Percentiles rank a stretch among this genome's conserved stretches.
Conservation (phyloP, 192 early-diverging fungal genomes). For the Backusella macrospora region DNA sequence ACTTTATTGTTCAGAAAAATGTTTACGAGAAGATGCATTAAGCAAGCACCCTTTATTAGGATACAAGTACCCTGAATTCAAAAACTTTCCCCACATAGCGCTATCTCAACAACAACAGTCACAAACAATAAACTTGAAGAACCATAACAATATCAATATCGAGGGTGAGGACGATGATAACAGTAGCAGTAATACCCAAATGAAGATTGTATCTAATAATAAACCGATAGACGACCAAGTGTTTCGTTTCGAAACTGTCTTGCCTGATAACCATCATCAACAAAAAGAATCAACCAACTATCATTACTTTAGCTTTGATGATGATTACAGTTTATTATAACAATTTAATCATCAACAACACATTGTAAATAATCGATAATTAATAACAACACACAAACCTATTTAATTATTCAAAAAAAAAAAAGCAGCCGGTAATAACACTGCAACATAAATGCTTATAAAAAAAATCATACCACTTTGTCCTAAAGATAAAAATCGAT, state of each 20-base stretch:
- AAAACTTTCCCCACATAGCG: constrained; percentile 10
- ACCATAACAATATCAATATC: too few relatives aligned
- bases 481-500: background rate
- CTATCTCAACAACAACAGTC: background rate
- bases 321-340: background rate
- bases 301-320: background rate
- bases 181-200: too few relatives aligned
- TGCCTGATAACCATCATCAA: background rate
- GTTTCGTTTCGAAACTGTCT: background rate
- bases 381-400: too few relatives aligned
- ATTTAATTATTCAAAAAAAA: background rate
- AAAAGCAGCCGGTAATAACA: background rate
- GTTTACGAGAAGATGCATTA: constrained; percentile 2
- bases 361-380: too few relatives aligned
- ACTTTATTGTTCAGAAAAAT: constrained; percentile 19
- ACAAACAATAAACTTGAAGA: background rate
- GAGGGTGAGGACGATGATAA: too few relatives aligned
- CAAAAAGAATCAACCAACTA: background rate
- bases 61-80: constrained; percentile 16
- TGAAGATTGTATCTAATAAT: background rate
- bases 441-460: background rate
- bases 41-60: background rate
- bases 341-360: background rate
- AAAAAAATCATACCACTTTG: background rate
- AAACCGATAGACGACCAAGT: background rate